A percentile compares a stretch with the other conserved stretches of the same genome.
These are phyloP conservation scores for Zea mays DNA, from an alignment of 176 grass and related monocot species.

Conservation along the genomic window DNA sequence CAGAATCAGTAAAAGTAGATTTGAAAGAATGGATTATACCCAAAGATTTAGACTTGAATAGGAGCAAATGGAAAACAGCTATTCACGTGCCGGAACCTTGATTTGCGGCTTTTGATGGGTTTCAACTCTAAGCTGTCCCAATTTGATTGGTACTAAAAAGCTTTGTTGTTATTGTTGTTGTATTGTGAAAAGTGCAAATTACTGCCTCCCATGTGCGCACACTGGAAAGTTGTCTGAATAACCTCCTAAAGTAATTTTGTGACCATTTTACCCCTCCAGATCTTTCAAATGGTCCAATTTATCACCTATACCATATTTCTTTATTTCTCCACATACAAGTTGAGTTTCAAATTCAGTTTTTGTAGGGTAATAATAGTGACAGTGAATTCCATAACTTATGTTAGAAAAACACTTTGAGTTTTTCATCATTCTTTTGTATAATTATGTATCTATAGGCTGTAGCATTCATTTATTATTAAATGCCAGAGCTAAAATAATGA, in stretches of 20 bases:
- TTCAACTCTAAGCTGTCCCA: too few species aligned
- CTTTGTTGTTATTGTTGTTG: too few species aligned
- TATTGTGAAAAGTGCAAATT: background rate
- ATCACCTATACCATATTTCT: background rate
- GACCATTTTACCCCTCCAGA: background rate
- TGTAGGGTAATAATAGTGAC: background rate
- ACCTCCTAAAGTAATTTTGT: background rate
- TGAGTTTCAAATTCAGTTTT: background rate
- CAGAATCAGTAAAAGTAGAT: too few species aligned
- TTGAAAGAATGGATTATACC: too few species aligned
- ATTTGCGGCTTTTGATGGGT: too few species aligned
- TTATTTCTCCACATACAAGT: background rate
- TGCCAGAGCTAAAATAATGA: background rate
- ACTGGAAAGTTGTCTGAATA: background rate
- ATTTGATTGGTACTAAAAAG: too few species aligned
- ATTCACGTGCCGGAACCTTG: too few species aligned
- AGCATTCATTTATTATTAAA: background rate
- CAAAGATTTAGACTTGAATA: too few species aligned
- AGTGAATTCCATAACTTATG: background rate
- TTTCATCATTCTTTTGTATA: background rate
- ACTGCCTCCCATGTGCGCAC: background rate
- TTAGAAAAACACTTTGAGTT: background rate
- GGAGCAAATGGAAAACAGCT: too few species aligned
- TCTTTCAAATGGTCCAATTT: too few species aligned
- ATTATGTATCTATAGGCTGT: background rate